These are phyloP conservation scores for Benincasa hispida DNA, from an alignment of 306 rosid species.

Conservation along the genomic window DNA sequence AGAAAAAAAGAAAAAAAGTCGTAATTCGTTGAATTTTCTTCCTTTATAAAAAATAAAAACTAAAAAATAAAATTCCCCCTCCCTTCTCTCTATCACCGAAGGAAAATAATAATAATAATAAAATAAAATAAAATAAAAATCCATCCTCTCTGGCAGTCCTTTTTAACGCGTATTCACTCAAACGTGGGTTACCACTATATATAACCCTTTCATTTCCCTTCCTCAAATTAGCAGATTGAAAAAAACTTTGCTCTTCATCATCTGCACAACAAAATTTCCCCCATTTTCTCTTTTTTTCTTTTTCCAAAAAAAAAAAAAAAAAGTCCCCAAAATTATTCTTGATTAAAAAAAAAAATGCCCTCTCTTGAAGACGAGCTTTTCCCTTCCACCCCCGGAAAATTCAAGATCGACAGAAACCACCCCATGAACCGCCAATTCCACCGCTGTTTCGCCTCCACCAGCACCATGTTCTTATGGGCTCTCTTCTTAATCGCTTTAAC, in stretches of 20 bases:
- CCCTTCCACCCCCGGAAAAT: constrained; percentile 60
- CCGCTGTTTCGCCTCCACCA: constrained; percentile 55
- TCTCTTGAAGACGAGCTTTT: constrained; percentile 39
- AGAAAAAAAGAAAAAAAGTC: neutral
- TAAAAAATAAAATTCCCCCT: neutral
- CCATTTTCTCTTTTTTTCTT: no score
- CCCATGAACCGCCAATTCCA: constrained; percentile 42
- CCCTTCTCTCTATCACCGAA: neutral
- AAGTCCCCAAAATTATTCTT: neutral
- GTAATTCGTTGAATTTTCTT: neutral
- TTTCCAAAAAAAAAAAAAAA: no score
- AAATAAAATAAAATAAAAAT: neutral
- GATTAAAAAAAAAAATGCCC: constrained; percentile 33
- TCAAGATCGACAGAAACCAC: constrained; percentile 43
- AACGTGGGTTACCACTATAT: constrained; percentile 19
- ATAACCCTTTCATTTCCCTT: constrained; percentile 1
- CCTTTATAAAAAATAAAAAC: no score
- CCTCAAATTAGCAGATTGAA: neutral
- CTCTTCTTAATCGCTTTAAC: constrained; percentile 50
- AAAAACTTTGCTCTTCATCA: neutral
- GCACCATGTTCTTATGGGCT: constrained; percentile 65
- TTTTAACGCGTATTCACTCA: constrained; percentile 35
- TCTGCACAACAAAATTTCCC: neutral
- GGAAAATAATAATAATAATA: neutral
- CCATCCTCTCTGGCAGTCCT: constrained; percentile 4